Evolutionary conservation across 179 eudicot species (phyloP).

Genomic region (Carnegiea gigantea): DNA sequence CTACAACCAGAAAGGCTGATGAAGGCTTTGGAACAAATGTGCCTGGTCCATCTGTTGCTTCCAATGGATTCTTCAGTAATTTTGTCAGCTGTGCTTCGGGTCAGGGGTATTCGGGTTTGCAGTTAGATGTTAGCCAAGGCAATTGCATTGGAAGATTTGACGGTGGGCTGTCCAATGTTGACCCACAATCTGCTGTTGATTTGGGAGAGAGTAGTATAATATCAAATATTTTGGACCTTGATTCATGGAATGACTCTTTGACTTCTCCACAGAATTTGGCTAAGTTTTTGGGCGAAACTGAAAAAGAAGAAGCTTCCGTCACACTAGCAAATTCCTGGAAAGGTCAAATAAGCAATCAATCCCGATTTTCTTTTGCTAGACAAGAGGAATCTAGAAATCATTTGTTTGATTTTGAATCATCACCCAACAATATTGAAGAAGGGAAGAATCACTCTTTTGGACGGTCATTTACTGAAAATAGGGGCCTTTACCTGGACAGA

Average conservation of each 20-base stretch:
- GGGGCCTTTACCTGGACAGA: slow-evolving; percentile 39
- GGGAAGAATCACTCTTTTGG: slow-evolving; percentile 36
- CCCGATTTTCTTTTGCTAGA: slow-evolving; percentile 98
- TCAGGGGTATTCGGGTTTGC: slow-evolving; percentile 32
- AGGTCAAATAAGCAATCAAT: slow-evolving; percentile 71
- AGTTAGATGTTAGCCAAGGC: slow-evolving; percentile 36
- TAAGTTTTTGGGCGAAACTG: slow-evolving; percentile 60
- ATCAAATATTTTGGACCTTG: slow-evolving; percentile 88
- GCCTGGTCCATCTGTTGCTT: slow-evolving; percentile 36
- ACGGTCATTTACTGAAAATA: slow-evolving; percentile 41
- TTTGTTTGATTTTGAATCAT: slow-evolving; percentile 38
- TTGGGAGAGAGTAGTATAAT: slow-evolving; percentile 82
- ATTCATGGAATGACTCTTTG: slow-evolving; percentile 75
- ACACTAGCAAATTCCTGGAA: slow-evolving; percentile 55
- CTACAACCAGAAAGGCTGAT: slow-evolving; percentile 30
- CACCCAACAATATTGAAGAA: slow-evolving; percentile 40
- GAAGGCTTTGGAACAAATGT: slow-evolving; percentile 24
- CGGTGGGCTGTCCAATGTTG: slow-evolving; percentile 30
- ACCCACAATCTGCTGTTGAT: slow-evolving; percentile 37
- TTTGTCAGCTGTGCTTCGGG: slow-evolving; percentile 23
- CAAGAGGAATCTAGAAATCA: slow-evolving; percentile 55
- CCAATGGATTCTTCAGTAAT: slow-evolving; percentile 43
- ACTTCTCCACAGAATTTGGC: slow-evolving; percentile 72
- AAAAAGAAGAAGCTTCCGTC: slow-evolving; percentile 49
- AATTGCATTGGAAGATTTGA: slow-evolving; percentile 40